These are phyloP conservation scores for Trypanosoma mega DNA, from an alignment of 208 protist species.

Conservation along the genomic window DNA sequence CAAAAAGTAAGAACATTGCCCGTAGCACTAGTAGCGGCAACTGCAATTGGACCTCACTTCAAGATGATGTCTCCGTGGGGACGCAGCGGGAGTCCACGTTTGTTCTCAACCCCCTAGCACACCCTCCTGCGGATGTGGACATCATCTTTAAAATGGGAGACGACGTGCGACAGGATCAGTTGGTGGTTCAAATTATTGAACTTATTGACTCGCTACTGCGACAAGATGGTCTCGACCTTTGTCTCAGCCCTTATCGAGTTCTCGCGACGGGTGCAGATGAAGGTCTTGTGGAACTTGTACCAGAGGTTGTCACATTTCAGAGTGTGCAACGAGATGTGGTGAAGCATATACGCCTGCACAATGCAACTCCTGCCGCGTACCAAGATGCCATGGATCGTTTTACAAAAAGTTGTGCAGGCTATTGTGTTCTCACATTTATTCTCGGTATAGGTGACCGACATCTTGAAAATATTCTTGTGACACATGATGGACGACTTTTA, in stretches of 20 bases:
- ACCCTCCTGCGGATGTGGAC: slow-evolving; percentile 11
- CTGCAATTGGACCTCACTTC: no score
- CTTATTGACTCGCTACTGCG: slow-evolving; percentile 92
- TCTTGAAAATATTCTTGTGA: slow-evolving; percentile 96
- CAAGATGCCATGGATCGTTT: slow-evolving; percentile 91
- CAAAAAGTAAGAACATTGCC: slow-evolving; percentile 3
- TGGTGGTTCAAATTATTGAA: slow-evolving; percentile 93
- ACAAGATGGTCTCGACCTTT: slow-evolving; percentile 93
- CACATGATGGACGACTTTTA: slow-evolving; percentile 92
- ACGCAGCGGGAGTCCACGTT: background rate
- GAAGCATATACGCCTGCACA: slow-evolving; percentile 67
- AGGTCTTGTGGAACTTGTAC: slow-evolving; percentile 86
- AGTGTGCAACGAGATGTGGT: slow-evolving; percentile 74
- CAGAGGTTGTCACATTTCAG: slow-evolving; percentile 79
- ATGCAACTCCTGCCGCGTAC: slow-evolving; percentile 61
- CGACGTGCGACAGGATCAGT: slow-evolving; percentile 97
- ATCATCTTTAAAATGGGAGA: slow-evolving; percentile 95
- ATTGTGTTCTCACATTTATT: slow-evolving; percentile 97
- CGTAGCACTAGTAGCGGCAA: background rate
- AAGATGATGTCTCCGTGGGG: no score
- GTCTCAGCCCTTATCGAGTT: slow-evolving; percentile 93
- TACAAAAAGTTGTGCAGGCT: slow-evolving; percentile 95
- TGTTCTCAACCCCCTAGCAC: slow-evolving; percentile 10
- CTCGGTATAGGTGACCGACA: slow-evolving; percentile 96
- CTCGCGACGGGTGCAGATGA: slow-evolving; percentile 76